phyloP scores from a whole-genome alignment of 495 filamentous ascomycete species.

The Penicillium robsamsonii region DNA sequence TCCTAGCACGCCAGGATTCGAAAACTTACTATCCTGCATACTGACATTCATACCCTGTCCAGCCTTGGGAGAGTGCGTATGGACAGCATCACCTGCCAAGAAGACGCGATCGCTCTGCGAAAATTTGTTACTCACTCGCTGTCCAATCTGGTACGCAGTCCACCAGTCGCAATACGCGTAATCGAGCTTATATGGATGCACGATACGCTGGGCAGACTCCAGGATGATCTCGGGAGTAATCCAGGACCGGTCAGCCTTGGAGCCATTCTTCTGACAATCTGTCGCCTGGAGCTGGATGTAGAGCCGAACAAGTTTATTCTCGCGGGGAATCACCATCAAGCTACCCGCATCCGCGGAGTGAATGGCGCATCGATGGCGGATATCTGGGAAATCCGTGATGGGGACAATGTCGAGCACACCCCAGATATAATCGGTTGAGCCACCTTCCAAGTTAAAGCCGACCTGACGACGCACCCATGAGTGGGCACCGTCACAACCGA shows the following conservation, averaged over 20 bases:
- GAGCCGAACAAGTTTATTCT: constrained; percentile 62
- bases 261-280: constrained; percentile 19
- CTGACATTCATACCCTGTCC: constrained; percentile 76
- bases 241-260: constrained; percentile 46
- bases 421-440: constrained; percentile 60
- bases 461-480: constrained; percentile 56
- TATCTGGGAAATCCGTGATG: constrained; percentile 65
- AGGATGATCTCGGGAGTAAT: constrained; percentile 60
- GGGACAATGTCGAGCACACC: constrained; percentile 62
- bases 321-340: constrained; percentile 66
- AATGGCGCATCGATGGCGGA: constrained; percentile 61
- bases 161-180: constrained; percentile 63
- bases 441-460: constrained; percentile 53
- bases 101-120: constrained; percentile 60
- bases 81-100: constrained; percentile 60
- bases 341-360: constrained; percentile 57
- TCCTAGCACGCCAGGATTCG: neutral
- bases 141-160: constrained; percentile 60
- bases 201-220: constrained; percentile 55
- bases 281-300: constrained; percentile 65
- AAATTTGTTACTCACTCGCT: constrained; percentile 62
- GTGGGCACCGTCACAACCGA: constrained; percentile 64
- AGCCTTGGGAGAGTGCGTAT: constrained; percentile 64
- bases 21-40: constrained; percentile 52
- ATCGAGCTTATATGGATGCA: constrained; percentile 60